A percentile compares a stretch with the other conserved stretches of the same genome.
Conservation (phyloP, 257 asterid genomes). For the Cinchona pubescens region DNA sequence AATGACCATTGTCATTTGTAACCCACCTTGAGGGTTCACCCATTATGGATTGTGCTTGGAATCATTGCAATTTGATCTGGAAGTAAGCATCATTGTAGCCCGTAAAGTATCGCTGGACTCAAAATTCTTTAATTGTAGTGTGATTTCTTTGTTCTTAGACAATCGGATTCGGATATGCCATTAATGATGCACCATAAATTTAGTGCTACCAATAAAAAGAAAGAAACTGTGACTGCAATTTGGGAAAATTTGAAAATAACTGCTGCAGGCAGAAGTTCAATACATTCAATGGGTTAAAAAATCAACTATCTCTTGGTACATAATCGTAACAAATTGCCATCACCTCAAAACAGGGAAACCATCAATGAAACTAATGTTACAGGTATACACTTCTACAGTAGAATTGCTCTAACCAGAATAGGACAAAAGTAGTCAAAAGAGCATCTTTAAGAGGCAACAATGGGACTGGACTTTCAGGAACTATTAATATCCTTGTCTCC, state of each 20-base stretch:
- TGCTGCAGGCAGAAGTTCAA: not conserved
- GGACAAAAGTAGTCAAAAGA: not conserved
- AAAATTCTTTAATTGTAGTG: not conserved
- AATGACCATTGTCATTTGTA: too few species aligned
- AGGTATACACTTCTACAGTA: not conserved
- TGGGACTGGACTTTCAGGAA: not conserved
- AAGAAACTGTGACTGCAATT: not conserved
- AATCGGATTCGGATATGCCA: not conserved
- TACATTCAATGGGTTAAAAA: slow-evolving; percentile 5
- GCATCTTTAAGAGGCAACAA: not conserved
- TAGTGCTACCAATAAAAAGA: not conserved
- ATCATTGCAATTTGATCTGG: not conserved
- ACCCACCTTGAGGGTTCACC: not conserved
- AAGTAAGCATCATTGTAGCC: not conserved
- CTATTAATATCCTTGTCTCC: slow-evolving; percentile 3
- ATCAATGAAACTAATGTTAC: slow-evolving; percentile 11
- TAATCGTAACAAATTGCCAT: slow-evolving; percentile 7
- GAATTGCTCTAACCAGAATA: slow-evolving; percentile 4
- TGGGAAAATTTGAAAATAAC: not conserved
- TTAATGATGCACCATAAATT: not conserved
- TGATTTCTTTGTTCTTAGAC: not conserved
- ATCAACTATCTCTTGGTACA: not conserved
- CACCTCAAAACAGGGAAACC: slow-evolving; percentile 15
- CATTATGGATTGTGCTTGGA: not conserved
- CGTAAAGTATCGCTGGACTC: not conserved